A percentile compares a stretch with the other conserved stretches of the same genome.
phyloP scores from a whole-genome alignment of 352 stramenopile species.

The Phytopythium montanum region DNA sequence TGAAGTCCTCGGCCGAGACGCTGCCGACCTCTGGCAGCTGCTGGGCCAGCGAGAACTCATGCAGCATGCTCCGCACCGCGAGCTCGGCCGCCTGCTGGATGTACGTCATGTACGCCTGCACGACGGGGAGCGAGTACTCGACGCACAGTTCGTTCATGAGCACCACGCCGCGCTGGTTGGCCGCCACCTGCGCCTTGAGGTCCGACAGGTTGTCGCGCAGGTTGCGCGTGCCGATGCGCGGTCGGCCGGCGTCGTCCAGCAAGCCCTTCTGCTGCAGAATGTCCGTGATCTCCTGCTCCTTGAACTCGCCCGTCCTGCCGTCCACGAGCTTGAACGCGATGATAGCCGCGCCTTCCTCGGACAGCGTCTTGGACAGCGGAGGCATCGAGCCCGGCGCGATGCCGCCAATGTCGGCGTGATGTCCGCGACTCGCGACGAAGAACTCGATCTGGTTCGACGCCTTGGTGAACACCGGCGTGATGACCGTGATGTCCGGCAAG shows the following conservation, averaged over 20 bases:
- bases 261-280: constrained; percentile 93
- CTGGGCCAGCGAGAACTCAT: constrained; percentile 87
- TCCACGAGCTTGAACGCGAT: constrained; percentile 98
- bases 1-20: constrained; percentile 95
- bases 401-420: constrained; percentile 98
- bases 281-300: constrained; percentile 95
- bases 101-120: constrained; percentile 98
- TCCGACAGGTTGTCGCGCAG: constrained; percentile 98
- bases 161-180: constrained; percentile 95
- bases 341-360: constrained; percentile 98
- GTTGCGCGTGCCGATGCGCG: constrained; percentile 93
- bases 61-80: constrained; percentile 95
- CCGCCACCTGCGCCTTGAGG: constrained; percentile 96
- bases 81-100: constrained; percentile 96
- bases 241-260: constrained; percentile 72
- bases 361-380: constrained; percentile 93
- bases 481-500: constrained; percentile 99
- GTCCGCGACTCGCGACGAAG: constrained; percentile 97
- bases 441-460: constrained; percentile 92
- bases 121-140: constrained; percentile 94
- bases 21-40: constrained; percentile 78
- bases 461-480: constrained; percentile 98
- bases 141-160: constrained; percentile 94
- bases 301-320: constrained; percentile 91
- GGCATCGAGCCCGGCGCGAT: constrained; percentile 96